These are phyloP conservation scores for Aspergillus leporis DNA, from an alignment of 495 filamentous ascomycete genomes.

Conservation along the genomic window DNA sequence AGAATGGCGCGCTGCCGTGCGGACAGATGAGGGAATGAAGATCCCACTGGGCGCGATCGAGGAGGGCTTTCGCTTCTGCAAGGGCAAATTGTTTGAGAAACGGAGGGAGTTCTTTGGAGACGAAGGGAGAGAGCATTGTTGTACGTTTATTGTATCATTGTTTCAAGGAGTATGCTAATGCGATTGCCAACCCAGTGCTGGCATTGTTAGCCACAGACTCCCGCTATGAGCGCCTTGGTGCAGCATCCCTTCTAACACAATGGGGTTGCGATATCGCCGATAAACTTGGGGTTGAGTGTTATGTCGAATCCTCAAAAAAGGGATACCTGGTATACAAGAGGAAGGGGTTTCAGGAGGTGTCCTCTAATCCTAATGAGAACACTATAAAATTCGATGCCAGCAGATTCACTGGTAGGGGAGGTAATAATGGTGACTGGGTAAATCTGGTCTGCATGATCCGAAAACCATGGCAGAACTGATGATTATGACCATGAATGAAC, in stretches of 20 bases:
- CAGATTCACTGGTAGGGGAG: neutral
- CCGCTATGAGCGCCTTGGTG: neutral
- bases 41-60: neutral
- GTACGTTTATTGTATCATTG: neutral
- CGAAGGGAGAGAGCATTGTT: conserved; percentile 1
- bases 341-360: conserved; percentile 7
- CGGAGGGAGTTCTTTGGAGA: neutral
- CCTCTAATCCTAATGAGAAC: neutral
- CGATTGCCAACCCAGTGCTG: neutral
- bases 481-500: no score
- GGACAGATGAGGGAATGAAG: neutral
- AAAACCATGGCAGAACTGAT: neutral
- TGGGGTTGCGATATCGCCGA: conserved; percentile 4
- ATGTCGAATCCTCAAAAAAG: neutral
- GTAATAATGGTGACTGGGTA: neutral
- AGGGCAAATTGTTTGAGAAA: conserved; percentile 4
- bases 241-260: conserved; percentile 1
- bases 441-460: neutral
- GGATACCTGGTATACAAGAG: conserved; percentile 3
- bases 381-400: neutral
- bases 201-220: neutral
- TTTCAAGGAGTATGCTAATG: neutral
- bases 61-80: neutral
- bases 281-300: conserved; percentile 1
- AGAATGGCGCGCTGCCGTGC: neutral